Conservation (phyloP, 352 stramenopile genomes). For the Globisporangium solare region DNA sequence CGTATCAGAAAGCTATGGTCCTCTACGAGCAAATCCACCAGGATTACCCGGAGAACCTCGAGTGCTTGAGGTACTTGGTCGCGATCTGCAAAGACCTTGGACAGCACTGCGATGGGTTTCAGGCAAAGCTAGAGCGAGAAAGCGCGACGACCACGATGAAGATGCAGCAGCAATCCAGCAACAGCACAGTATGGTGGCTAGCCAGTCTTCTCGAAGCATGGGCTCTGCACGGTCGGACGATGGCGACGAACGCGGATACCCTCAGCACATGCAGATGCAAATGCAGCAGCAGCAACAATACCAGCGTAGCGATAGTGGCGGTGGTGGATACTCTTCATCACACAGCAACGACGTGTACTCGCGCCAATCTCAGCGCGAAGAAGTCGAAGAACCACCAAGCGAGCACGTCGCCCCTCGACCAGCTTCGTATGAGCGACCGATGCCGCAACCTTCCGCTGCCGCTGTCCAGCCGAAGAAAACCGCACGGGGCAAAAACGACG, state of each 20-base stretch:
- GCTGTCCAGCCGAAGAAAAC: slow-evolving; percentile 22
- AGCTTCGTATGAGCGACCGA: slow-evolving; percentile 27
- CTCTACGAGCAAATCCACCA: slow-evolving; percentile 95
- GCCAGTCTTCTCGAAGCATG: slow-evolving; percentile 15
- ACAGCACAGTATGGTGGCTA: slow-evolving; percentile 11
- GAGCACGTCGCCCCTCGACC: slow-evolving; percentile 38
- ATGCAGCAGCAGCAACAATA: slow-evolving; percentile 16
- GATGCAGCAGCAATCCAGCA: slow-evolving; percentile 16
- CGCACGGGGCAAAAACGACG: slow-evolving; percentile 44
- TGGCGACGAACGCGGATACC: slow-evolving; percentile 17
- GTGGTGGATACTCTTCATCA: slow-evolving; percentile 3
- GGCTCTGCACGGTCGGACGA: slow-evolving; percentile 26
- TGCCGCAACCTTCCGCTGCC: slow-evolving; percentile 9
- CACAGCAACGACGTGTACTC: slow-evolving; percentile 7
- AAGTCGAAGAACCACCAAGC: slow-evolving; percentile 21
- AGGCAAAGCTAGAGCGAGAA: slow-evolving; percentile 87
- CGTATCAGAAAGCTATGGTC: slow-evolving; percentile 89
- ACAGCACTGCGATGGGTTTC: slow-evolving; percentile 89
- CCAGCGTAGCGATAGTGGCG: slow-evolving; percentile 20
- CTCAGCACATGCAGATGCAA: slow-evolving; percentile 25
- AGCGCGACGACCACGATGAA: slow-evolving; percentile 27
- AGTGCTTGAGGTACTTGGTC: slow-evolving; percentile 90
- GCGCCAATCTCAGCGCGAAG: slow-evolving; percentile 21
- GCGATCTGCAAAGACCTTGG: slow-evolving; percentile 94
- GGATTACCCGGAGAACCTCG: slow-evolving; percentile 92